Evolutionary conservation across 192 early-diverging fungal species (phyloP).

Genomic region (Coemansia sp.): DNA sequence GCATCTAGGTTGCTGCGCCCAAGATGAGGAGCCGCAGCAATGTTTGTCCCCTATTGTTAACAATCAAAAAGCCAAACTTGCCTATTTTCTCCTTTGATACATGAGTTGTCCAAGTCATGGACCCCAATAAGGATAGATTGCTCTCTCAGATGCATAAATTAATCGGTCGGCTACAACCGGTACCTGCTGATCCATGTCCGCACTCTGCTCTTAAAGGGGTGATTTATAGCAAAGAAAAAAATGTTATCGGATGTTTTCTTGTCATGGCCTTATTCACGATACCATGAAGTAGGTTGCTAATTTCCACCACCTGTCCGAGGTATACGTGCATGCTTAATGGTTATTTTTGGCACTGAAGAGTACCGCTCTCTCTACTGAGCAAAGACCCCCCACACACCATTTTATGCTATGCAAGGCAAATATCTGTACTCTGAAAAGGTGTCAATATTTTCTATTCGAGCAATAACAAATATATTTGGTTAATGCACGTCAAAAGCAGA

Average conservation of each 20-base stretch:
- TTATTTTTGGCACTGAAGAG: neutral
- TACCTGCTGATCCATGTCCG: neutral
- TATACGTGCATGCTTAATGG: too few relatives aligned
- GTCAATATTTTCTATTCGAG: neutral
- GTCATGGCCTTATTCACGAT: too few relatives aligned
- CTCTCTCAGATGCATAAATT: neutral
- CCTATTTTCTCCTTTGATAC: neutral
- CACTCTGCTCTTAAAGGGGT: neutral
- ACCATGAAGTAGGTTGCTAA: too few relatives aligned
- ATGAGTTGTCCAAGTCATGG: neutral
- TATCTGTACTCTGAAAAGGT: neutral
- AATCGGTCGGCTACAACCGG: neutral
- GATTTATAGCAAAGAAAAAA: neutral
- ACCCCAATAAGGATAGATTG: conserved; percentile 5
- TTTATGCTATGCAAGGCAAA: conserved; percentile 3
- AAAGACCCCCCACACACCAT: neutral
- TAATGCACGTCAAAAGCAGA: conserved; percentile 23
- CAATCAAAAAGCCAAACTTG: neutral
- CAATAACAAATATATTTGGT: conserved; percentile 25
- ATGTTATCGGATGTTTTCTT: neutral
- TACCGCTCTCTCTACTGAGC: neutral
- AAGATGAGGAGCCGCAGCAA: neutral
- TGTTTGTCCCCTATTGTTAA: neutral
- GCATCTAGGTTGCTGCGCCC: neutral
- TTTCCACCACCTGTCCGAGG: too few relatives aligned